Base-by-base conservation (phyloP, 2,329 filamentous ascomycete species). In the Fusarium euwallaceae region DNA sequence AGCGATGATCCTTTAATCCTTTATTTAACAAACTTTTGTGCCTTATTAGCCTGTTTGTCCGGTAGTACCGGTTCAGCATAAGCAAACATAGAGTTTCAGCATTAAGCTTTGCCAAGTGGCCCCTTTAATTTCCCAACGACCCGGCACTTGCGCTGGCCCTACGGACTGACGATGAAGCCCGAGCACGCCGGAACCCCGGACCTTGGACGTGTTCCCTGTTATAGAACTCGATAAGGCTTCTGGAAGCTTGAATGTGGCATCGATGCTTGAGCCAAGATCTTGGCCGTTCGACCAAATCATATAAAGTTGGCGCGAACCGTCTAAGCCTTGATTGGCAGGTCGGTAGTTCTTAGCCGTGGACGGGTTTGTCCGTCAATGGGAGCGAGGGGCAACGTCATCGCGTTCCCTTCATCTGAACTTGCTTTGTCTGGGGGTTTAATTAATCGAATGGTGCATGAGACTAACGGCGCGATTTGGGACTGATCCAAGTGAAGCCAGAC, bases 61-160 rank as follows among this genome's bases (percentile, higher is more conserved):
- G 48, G 48, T 32, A 8, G 12, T 58, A 5, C 53, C 32, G 32
- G 22, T 22, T 22, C 53, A 37, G 48, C 55, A 39, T 27, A 55
- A 32, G 10, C 17, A 34, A 34, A 12, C 6, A 55, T 32, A 20
- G 48, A 32, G 27, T 55, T 55, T 55, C 48, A 55, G 27, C 48
- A 55, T 55, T 55, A 55, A 55, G 48, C 48, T 55, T 55, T 55
- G 17, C 48, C 48, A 32, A 55, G 48, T 55, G 48, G 48, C 48
- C 27, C 48, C 48, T 55, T 55, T 55, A 55, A 55, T 55, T 55
- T 55, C 48, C 48, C 48, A 55, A 7, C 6, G 10, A 32, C 27
- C 48, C 48, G 48, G 48, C 48, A 55, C 27, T 55, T 55, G 48
- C 27, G 11, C 27, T 53, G 48, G 48, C 48, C 48, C 48, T 53